Percentiles rank a stretch among this genome's conserved stretches.
phyloP scores from a whole-genome alignment of 75 land plant genomes.

The Cunninghamia lanceolata region DNA sequence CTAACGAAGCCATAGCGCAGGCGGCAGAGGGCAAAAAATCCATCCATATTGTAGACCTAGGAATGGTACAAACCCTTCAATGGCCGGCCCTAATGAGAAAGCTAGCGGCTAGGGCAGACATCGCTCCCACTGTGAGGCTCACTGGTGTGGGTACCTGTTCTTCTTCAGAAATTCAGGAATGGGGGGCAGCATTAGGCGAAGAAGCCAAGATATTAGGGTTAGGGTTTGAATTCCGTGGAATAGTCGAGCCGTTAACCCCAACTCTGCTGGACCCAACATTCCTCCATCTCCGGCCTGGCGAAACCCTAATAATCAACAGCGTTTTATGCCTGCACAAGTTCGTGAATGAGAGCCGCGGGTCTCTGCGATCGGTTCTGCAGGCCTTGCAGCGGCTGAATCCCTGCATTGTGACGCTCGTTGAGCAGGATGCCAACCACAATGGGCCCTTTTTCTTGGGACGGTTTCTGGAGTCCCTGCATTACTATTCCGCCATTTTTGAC shows the following conservation, averaged over 20 bases:
- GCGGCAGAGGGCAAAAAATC: conserved; percentile 36
- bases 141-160: neutral
- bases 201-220: conserved; percentile 26
- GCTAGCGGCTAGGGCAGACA: conserved; percentile 30
- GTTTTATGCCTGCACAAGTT: conserved; percentile 38
- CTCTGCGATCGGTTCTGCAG: conserved; percentile 37
- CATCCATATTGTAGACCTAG: conserved; percentile 52
- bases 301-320: conserved; percentile 35
- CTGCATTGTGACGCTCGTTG: conserved; percentile 37
- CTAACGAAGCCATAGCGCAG: conserved; percentile 40
- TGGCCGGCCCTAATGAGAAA: conserved; percentile 39
- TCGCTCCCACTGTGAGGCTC: conserved; percentile 23
- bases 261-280: conserved; percentile 13
- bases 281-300: conserved; percentile 31
- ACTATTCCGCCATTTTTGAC: conserved; percentile 61
- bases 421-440: conserved; percentile 63
- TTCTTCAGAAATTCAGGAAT: neutral
- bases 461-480: conserved; percentile 56
- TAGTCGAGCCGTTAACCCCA: conserved; percentile 15
- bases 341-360: conserved; percentile 46
- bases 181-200: conserved; percentile 12
- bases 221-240: conserved; percentile 21
- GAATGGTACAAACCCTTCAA: conserved; percentile 40
- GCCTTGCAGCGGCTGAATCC: conserved; percentile 31
- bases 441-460: conserved; percentile 58